phyloP scores from a whole-genome alignment of 768 basidiomycete species.

The Phallus indusiatus region DNA sequence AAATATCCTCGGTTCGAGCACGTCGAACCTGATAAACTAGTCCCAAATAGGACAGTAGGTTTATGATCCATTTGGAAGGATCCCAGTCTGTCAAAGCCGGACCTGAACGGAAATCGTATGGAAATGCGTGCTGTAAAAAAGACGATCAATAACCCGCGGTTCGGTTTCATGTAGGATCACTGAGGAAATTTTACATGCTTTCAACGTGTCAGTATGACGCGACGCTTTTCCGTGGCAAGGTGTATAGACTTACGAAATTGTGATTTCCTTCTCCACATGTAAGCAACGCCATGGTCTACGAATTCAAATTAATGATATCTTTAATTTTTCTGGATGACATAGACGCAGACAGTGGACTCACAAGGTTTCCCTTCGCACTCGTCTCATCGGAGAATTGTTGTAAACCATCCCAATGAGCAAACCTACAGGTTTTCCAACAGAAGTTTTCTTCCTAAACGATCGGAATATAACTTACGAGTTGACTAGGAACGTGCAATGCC shows the following conservation, averaged over 20 bases:
- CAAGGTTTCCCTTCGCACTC: constrained; percentile 65
- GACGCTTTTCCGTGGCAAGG: not conserved
- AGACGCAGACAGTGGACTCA: no score
- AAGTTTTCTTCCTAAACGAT: not conserved
- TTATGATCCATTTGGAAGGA: constrained; percentile 73
- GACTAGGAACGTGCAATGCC: constrained; percentile 65
- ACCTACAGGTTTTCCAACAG: constrained; percentile 22
- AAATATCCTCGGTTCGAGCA: constrained; percentile 39
- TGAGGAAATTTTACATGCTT: not conserved
- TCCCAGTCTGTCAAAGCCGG: constrained; percentile 59
- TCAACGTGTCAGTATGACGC: not conserved
- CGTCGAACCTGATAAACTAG: constrained; percentile 39
- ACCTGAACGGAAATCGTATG: constrained; percentile 68
- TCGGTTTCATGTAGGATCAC: not conserved
- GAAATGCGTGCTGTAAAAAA: constrained; percentile 55
- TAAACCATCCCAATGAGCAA: constrained; percentile 76
- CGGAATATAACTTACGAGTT: constrained; percentile 44
- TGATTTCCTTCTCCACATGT: constrained; percentile 75
- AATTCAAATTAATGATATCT: no score
- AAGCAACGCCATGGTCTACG: constrained; percentile 53
- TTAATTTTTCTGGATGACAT: no score
- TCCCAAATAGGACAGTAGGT: constrained; percentile 38
- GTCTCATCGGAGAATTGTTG: constrained; percentile 78
- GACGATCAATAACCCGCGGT: constrained; percentile 11
- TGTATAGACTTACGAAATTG: constrained; percentile 46